Evolutionary conservation across 164 flowering plant genomes (phyloP), one percentile per base, ranked within the genome.

Genomic region (Sextonia rubra): DNA sequence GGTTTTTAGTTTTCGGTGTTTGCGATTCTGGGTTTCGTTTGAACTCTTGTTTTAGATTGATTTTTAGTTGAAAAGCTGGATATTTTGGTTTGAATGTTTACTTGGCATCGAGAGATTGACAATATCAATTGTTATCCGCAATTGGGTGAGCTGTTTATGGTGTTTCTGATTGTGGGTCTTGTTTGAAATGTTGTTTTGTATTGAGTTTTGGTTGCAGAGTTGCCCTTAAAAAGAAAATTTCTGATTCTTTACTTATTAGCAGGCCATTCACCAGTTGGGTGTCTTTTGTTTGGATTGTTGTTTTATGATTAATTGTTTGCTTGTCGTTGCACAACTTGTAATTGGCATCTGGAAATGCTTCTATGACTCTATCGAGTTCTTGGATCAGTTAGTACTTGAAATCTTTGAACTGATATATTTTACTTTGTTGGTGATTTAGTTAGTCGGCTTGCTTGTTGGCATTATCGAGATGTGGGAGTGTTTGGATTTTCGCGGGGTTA

Each of bases 41-140:
- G 25, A 9, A 44, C 47, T 68, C 7, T 68, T 11, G 24, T 9
- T 18, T 48, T 37, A 8, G 44, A 37, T 37, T 37, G 44, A 37
- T 8, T 37, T 8, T 37, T 37, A 9, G 44, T 37, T 37, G 44
- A 5, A 37, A 37, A 37, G 44, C 44, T 37, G 44, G 44, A 5
- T 37, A 5, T n/a, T n/a, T 37, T 8, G 6, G 11, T 37, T 37
- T 37, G 44, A 37, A 37, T 37, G 8, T 37, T 7, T 37, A 37
- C 44, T 37, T 37, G 44, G 44, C 11, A 37, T 37, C 44, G 44
- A 7, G 44, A 37, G 44, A 37, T 37, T 37, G 92, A 91, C 87
- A 23, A n/a, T 61, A 22, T 61, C 25, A 17, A 1, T 61, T 2
- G 27, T 20, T 12, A 20, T 61, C 30, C 12, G 14, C 64, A 61